Base-by-base conservation (phyloP, 2,329 filamentous ascomycete species). In the Domatiomyces globalis region DNA sequence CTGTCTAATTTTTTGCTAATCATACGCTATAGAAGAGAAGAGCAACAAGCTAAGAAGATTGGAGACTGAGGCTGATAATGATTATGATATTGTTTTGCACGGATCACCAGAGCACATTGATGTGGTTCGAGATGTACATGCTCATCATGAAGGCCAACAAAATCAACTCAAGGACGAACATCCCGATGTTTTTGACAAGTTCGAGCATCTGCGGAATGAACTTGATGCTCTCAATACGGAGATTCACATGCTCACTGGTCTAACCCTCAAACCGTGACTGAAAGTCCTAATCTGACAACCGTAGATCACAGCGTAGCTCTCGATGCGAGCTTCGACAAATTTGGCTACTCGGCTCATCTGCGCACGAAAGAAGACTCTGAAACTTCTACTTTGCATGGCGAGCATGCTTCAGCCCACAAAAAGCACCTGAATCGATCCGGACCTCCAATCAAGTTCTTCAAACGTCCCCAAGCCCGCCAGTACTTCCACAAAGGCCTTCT, bases 401-500 rank as follows among this genome's bases (percentile, higher is more conserved):
- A 49, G 9, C 58, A 61, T 12, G 62, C 63, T 9, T 59, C 59
- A 1, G 51, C 58, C 12, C 58, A 48, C 33, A 64, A 62, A 12
- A 51, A 62, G 39, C 51, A 57, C 50, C 57, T 54, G 25, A 62
- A 56, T 43, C 58, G 56, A 29, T 56, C 56, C 58, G 64, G 65
- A 57, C 62, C 66, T 46, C 69, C 73, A 1, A 72, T 81, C 60
- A 76, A 74, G 60, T 65, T 83, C 52, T 79, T 78, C 62, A 77
- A 77, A 61, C 73, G 71, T 55, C 80, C 80, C 0, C 73, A 77
- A 5, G 70, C 83, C 2, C 71, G 79, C 52, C 80, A 83, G 66
- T 83, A 82, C 65, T 82, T 82, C 59, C 79, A 83, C 61, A 77
- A 78, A 53, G 79, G 79, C 0, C 69, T 83, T 10, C 64, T 84